These are phyloP conservation scores for Aspergillus wentii DNA, from an alignment of 495 filamentous ascomycete species.

Conservation along the genomic window DNA sequence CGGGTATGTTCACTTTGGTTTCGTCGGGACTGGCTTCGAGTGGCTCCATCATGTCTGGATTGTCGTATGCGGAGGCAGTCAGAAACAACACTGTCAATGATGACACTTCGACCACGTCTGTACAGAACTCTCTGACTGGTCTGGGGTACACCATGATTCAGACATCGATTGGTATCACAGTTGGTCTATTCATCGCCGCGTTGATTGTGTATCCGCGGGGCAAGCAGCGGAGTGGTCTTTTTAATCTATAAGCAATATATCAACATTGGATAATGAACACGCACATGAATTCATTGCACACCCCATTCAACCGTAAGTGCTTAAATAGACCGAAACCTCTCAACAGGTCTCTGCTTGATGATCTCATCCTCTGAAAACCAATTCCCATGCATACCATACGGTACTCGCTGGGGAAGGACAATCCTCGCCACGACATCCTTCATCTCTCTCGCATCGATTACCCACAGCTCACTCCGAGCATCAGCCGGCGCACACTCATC, in stretches of 20 bases:
- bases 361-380: conserved; percentile 60
- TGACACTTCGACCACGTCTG: conserved; percentile 4
- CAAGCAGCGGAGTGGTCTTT: conserved; percentile 78
- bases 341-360: conserved; percentile 26
- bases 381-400: conserved; percentile 61
- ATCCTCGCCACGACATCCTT: conserved; percentile 48
- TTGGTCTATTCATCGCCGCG: conserved; percentile 76
- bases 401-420: conserved; percentile 56
- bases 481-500: conserved; percentile 31
- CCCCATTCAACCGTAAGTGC: too few species aligned
- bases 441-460: conserved; percentile 58
- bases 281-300: too few species aligned
- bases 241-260: conserved; percentile 78
- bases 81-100: conserved; percentile 32
- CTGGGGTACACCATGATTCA: conserved; percentile 73
- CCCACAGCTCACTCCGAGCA: conserved; percentile 58
- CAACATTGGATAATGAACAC: too few species aligned
- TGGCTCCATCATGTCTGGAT: conserved; percentile 73
- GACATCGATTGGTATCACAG: conserved; percentile 82
- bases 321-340: too few species aligned
- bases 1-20: conserved; percentile 91
- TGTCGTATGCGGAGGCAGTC: conserved; percentile 70
- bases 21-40: conserved; percentile 77
- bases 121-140: conserved; percentile 15
- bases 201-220: conserved; percentile 77